Conservation (phyloP, 345 rosid genomes). For the rapeseed (Brassica napus) region Da-Ae NC_063442.1:2310501-2311000, state of each 20-base stretch:
- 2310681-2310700: conserved; percentile 86
- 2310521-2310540: conserved; percentile 42
- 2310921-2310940: not conserved
- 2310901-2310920: not conserved
- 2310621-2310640: not conserved
- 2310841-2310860: no score
- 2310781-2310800: conserved; percentile 3
- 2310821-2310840: not conserved
- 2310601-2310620: not conserved
- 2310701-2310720: conserved; percentile 93
- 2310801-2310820: conserved; percentile 1
- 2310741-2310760: not conserved
- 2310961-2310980: no score
- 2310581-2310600: not conserved
- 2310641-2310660: conserved; percentile 46
- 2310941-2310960: not conserved
- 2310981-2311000: no score
- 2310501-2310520: conserved; percentile 50
- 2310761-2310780: not conserved
- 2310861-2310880: not conserved
- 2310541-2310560: conserved; percentile 77
- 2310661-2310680: conserved; percentile 58
- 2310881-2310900: no score
- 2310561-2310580: conserved; percentile 61
- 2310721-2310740: not conserved